These are phyloP conservation scores for Melanogaster broomeanus DNA, from an alignment of 768 basidiomycete species.

Conservation along the genomic window DNA sequence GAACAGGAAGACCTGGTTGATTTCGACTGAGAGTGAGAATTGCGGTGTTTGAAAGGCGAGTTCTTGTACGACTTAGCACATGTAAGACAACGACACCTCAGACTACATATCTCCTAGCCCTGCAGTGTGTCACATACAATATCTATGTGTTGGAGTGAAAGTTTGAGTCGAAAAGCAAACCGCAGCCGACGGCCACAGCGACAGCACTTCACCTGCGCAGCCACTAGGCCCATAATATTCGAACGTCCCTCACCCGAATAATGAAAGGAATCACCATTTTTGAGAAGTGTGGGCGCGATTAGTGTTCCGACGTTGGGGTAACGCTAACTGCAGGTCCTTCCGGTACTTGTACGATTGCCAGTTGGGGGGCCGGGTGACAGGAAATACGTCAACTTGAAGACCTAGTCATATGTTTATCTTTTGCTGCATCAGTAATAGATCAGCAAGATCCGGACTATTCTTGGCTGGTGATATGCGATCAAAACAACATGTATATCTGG, in stretches of 20 bases:
- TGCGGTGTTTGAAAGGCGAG: too few species aligned
- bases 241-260: neutral
- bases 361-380: too few species aligned
- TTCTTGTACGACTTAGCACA: neutral
- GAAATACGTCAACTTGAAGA: conserved; percentile 1
- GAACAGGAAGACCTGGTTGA: conserved; percentile 26
- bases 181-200: neutral
- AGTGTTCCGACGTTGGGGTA: neutral
- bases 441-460: neutral
- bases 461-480: neutral
- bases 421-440: neutral
- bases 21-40: conserved; percentile 20
- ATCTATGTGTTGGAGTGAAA: neutral
- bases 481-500: neutral
- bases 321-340: too few species aligned
- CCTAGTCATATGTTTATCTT: neutral
- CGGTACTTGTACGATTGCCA: too few species aligned
- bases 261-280: neutral
- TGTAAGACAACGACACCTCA: neutral
- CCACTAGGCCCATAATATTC: too few species aligned
- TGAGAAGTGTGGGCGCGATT: neutral
- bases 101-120: too few species aligned
- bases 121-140: neutral
- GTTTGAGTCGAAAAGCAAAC: neutral
- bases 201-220: neutral